These are phyloP conservation scores for Kwoniella botswanensis DNA, from an alignment of 768 basidiomycete genomes.

Conservation along the genomic window DNA sequence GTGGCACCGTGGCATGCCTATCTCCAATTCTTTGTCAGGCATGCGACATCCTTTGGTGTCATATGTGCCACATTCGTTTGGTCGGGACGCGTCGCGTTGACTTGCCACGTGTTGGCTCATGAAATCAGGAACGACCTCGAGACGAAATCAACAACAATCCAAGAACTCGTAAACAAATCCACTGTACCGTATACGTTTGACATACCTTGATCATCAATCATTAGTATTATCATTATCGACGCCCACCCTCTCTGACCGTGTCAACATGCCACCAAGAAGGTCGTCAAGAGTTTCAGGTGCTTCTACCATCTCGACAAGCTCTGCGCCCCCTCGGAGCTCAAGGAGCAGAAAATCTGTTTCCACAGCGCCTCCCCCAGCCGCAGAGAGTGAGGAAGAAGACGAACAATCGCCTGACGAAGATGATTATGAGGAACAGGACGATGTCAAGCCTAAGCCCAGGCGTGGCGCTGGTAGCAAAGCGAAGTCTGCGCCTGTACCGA, in stretches of 20 bases:
- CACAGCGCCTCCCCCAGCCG: neutral
- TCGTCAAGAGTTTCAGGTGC: slow-evolving; percentile 13
- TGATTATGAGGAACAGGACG: slow-evolving; percentile 30
- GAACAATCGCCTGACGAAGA: slow-evolving; percentile 18
- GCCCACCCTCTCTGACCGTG: no score
- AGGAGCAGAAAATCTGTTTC: slow-evolving; percentile 16
- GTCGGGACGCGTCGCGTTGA: slow-evolving; percentile 15
- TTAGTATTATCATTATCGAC: neutral
- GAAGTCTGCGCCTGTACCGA: slow-evolving; percentile 14
- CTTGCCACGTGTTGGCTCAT: slow-evolving; percentile 9
- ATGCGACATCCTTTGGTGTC: no score
- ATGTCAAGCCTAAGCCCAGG: slow-evolving; percentile 24
- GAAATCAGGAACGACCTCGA: slow-evolving; percentile 5
- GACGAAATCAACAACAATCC: slow-evolving; percentile 20
- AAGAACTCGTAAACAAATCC: neutral
- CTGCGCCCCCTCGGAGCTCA: slow-evolving; percentile 4
- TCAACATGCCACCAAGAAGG: slow-evolving; percentile 20
- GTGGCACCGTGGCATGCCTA: neutral
- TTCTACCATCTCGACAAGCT: slow-evolving; percentile 7
- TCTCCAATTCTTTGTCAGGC: neutral
- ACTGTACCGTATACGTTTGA: neutral
- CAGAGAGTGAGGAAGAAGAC: slow-evolving; percentile 25
- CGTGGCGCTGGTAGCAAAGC: slow-evolving; percentile 21
- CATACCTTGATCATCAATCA: neutral
- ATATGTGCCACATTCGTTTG: slow-evolving; percentile 3